phyloP scores from a whole-genome alignment of 345 rosid species.

The Pugionium cornutum region DNA sequence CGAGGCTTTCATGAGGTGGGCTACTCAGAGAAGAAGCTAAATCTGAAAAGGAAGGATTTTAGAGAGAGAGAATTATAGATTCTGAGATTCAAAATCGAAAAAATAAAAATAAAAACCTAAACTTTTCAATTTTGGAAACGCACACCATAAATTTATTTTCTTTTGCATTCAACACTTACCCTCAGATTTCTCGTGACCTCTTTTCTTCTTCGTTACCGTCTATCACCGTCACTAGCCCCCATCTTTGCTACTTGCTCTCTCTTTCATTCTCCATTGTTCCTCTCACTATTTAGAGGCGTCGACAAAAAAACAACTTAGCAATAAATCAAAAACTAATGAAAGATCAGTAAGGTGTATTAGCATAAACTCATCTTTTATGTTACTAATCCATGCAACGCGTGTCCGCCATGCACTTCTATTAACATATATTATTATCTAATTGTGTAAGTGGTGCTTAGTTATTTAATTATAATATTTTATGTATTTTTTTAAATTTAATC shows the following conservation, averaged over 20 bases:
- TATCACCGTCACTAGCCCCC: conserved; percentile 20
- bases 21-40: conserved; percentile 32
- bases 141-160: not conserved
- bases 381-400: conserved; percentile 35
- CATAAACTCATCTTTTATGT: too few species aligned
- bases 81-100: conserved; percentile 20
- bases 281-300: conserved; percentile 28
- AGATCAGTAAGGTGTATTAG: not conserved
- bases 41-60: conserved; percentile 31
- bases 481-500: too few species aligned
- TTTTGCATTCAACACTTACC: conserved; percentile 31
- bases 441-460: too few species aligned
- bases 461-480: too few species aligned
- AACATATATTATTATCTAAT: too few species aligned
- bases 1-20: conserved; percentile 40
- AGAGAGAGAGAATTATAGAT: conserved; percentile 38
- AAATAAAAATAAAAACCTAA: not conserved
- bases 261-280: conserved; percentile 19
- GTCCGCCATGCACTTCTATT: conserved; percentile 32
- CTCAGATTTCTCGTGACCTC: conserved; percentile 42
- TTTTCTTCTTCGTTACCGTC: conserved; percentile 23
- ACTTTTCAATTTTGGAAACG: conserved; percentile 22
- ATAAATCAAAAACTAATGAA: conserved; percentile 10
- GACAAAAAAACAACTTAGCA: too few species aligned
- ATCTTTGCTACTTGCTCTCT: conserved; percentile 25